Conservation (phyloP, 2,329 filamentous ascomycete genomes). For the Cordyceps javanica region DNA sequence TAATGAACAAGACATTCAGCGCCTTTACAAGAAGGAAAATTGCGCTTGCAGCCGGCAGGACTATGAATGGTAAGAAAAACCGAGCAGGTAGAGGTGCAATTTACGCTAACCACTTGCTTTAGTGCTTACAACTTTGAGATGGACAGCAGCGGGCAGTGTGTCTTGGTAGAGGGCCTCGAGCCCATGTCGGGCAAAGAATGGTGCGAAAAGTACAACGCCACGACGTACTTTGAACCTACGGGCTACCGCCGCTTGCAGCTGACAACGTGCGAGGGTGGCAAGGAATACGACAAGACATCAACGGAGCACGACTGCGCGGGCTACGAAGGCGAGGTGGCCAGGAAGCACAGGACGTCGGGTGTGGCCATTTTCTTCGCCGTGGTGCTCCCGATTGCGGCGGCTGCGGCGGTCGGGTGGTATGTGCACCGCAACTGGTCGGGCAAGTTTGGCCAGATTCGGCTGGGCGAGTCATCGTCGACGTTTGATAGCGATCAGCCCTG, state of each 20-base stretch:
- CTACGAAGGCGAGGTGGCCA: slow-evolving; percentile 75
- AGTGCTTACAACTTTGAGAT: slow-evolving; percentile 94
- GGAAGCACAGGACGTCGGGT: slow-evolving; percentile 62
- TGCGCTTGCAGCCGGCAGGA: slow-evolving; percentile 81
- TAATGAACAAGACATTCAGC: slow-evolving; percentile 67
- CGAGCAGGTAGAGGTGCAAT: background rate
- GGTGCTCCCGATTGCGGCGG: slow-evolving; percentile 64
- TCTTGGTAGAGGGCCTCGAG: slow-evolving; percentile 65
- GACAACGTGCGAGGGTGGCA: slow-evolving; percentile 75
- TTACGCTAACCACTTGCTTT: slow-evolving; percentile 22
- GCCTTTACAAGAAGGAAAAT: slow-evolving; percentile 66
- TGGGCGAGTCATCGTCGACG: slow-evolving; percentile 60
- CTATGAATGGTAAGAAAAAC: slow-evolving; percentile 75
- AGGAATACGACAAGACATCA: slow-evolving; percentile 64
- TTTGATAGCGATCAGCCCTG: slow-evolving; percentile 68
- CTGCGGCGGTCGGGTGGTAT: slow-evolving; percentile 72
- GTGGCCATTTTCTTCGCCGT: slow-evolving; percentile 81
- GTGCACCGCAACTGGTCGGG: slow-evolving; percentile 78
- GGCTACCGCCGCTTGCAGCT: slow-evolving; percentile 87
- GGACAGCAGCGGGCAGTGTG: slow-evolving; percentile 69
- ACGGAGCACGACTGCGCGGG: slow-evolving; percentile 57
- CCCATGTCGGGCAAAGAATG: slow-evolving; percentile 47
- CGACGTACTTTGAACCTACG: slow-evolving; percentile 77
- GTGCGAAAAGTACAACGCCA: slow-evolving; percentile 55
- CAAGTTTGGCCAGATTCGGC: slow-evolving; percentile 86